Conservation (phyloP, 345 rosid genomes). For the Citrus glauca region DNA sequence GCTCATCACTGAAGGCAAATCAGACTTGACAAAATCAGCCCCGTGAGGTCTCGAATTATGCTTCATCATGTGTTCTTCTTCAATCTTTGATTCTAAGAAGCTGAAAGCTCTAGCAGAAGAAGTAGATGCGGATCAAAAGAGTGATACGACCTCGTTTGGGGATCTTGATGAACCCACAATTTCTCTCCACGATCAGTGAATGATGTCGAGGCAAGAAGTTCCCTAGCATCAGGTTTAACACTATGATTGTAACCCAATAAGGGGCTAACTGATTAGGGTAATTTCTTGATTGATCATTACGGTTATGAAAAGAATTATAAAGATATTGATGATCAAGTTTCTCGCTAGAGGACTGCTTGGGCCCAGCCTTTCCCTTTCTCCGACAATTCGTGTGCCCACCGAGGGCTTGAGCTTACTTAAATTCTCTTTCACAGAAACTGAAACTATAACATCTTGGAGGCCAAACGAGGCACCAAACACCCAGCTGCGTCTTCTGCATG, state of each 20-base stretch:
- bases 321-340: neutral
- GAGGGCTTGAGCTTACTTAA: conserved; percentile 53
- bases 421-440: conserved; percentile 48
- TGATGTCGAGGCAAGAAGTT: neutral
- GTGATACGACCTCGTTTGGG: neutral
- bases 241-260: neutral
- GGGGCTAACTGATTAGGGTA: neutral
- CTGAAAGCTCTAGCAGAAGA: neutral
- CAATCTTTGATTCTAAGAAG: neutral
- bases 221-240: neutral
- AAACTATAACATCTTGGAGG: conserved; percentile 47
- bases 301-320: neutral
- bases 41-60: neutral
- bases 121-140: neutral
- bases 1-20: neutral
- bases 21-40: neutral
- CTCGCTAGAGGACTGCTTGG: conserved; percentile 16
- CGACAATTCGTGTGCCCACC: conserved; percentile 59
- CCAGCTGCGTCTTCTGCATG: conserved; percentile 22
- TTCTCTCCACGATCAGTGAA: no score
- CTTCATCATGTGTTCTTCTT: neutral
- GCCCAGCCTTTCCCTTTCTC: conserved; percentile 46
- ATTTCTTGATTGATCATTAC: neutral
- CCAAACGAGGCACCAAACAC: conserved; percentile 24
- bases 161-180: neutral